Evolutionary conservation across 129 eudicot genomes (phyloP).

Genomic region (Arctium minus): DNA sequence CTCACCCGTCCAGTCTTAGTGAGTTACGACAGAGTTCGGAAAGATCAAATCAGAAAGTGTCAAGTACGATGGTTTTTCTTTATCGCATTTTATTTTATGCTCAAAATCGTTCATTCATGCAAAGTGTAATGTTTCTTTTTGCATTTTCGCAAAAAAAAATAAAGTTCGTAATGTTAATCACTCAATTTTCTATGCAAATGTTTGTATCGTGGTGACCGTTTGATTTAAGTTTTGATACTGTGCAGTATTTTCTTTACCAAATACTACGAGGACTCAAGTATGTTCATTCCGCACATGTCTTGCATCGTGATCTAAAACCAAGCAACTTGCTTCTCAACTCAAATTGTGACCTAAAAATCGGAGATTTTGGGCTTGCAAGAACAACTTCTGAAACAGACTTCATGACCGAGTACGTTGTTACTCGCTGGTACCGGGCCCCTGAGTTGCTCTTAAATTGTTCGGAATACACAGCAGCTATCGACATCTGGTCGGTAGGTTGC

Average conservation of each 20-base stretch:
- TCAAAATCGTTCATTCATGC: background rate
- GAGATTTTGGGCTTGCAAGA: conserved; percentile 57
- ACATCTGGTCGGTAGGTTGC: conserved; percentile 83
- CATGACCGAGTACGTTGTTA: conserved; percentile 85
- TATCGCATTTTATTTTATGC: background rate
- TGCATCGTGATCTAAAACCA: conserved; percentile 61
- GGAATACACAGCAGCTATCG: conserved; percentile 83
- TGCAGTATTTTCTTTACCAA: conserved; percentile 33
- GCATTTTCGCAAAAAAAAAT: too few relatives aligned
- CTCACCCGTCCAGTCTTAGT: background rate
- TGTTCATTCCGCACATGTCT: conserved; percentile 56
- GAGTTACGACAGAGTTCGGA: background rate
- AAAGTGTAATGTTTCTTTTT: too few relatives aligned
- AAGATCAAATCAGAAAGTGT: background rate
- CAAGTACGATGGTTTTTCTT: background rate
- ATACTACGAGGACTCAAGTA: conserved; percentile 44
- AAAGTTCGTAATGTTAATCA: too few relatives aligned
- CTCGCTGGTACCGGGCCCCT: conserved; percentile 83
- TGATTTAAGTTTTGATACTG: background rate
- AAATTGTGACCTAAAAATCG: conserved; percentile 52
- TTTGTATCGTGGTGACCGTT: background rate
- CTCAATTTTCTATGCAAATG: too few relatives aligned
- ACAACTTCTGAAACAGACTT: conserved; percentile 78
- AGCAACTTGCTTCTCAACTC: conserved; percentile 52
- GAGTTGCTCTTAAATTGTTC: conserved; percentile 81